Base-by-base conservation (phyloP, 345 rosid genomes). In the Syzygium oleosum region DNA sequence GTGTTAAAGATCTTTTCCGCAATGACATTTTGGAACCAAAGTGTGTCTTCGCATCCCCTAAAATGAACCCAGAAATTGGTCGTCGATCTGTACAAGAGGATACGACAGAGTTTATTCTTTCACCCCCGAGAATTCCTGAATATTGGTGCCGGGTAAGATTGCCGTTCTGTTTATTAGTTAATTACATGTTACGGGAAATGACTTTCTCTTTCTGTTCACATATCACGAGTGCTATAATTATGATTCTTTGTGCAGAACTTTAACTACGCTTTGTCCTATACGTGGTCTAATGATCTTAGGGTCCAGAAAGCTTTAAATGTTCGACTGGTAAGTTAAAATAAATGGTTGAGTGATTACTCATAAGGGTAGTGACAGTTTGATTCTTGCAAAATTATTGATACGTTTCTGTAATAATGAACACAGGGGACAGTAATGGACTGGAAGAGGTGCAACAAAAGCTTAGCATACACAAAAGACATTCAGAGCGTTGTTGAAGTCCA, bases 221-320 rank as follows among this genome's bases (percentile, higher is more conserved):
- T 34, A 73, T 34, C 80, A 73, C 21, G 80, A 34, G 49, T 34
- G n/a, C 84, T 49, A n/a, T 13, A 52, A 65, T 29, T 52, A 4
- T 63, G 27, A 49, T 52, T 68, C 21, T 55, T 43, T 25, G 21
- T 86, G 86, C 91, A 91, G 92, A 91, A 55, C 78, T 91, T 91
- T 88, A 91, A 91, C 85, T 91, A 90, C 21, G 73, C 89, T n/a
- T 61, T 90, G 23, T 88, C 91, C 31, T 90, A 90, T 49, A 31
- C 55, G 19, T 92, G 92, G 93, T 88, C 92, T 55, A 88, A 89
- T 51, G 87, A 91, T 38, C 31, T 86, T 9, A 84, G 59, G 17
- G 93, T 92, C 21, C 91, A 27, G 84, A 63, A 83, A 29, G 91
- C 93, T 77, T 90, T 92, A 7, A 43, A 90, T 85, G 90, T 92